Evolutionary conservation across 2,329 filamentous ascomycete genomes (phyloP), one percentile per base, ranked within the genome.

Genomic region (Paracoccidioides brasiliensis): DNA sequence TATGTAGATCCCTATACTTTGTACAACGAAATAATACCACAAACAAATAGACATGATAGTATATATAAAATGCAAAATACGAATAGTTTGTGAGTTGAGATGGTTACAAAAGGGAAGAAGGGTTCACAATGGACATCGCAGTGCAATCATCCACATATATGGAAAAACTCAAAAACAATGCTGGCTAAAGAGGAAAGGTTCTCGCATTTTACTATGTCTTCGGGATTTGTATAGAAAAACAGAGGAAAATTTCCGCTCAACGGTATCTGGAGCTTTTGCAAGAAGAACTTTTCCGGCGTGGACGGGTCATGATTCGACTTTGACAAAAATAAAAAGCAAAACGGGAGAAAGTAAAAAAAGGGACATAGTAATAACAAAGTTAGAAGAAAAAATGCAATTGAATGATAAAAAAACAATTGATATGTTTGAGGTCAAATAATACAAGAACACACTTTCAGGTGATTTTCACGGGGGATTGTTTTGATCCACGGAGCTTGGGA

Each of bases 401-500:
- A 55, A 53, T 56, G 48, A 56, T 32, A 49, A 59, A 55, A 52
- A 44, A 41, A 22, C 22, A 22, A 22, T 22, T 46, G 55, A n/a
- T 54, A 22, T 35, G 33, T 38, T 12, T 3, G 32, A 10, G 14
- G 35, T 49, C n/a, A 38, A 28, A 52, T 30, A 37, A 52, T 52
- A 40, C 28, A 52, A 32, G 12, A 37, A 52, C 28, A 41, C 44
- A 43, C 40, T 10, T 37, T 52, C 38, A 60, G 61, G 67, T 68
- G 50, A 67, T 62, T 48, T 67, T 64, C 46, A 64, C 43, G 43
- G 58, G 62, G 4, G 70, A 66, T 62, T 72, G 68, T 65, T 73
- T 73, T 46, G 69, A 68, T 52, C 70, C 70, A 10, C 71, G 69
- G 43, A 73, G 70, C 62, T 73, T 73, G 51, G 71, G 71, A 65